Evolutionary conservation across 2,329 filamentous ascomycete genomes (phyloP), one percentile per base, ranked within the genome.

Genomic region (Fusarium acutatum): DNA sequence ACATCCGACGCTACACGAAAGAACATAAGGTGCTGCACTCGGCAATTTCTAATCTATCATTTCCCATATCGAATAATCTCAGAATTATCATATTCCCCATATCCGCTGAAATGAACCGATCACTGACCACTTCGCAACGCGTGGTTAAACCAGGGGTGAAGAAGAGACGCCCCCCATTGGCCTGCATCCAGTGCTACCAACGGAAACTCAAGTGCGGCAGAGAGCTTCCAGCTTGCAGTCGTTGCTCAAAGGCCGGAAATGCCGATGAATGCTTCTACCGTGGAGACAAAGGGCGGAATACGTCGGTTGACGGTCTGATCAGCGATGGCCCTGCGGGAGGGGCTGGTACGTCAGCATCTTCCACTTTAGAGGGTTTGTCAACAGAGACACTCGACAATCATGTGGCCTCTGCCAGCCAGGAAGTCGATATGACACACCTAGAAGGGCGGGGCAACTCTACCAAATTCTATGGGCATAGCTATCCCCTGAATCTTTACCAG

Each of bases 21-120:
- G 12, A 56, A 24, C 2, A 41, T 15, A 41, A 41, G 24, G 2
- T 30, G 8, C 20, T 11, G 7, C 14, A 6, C 22, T 56, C 35
- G 52, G 35, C 52, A 24, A 56, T 32, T 38, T 54, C 12, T n/a
- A 3, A 2, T 12, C 6, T 28, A 10, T 10, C 12, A 22, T 20
- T 17, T 22, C 5, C 2, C 15, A n/a, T n/a, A 6, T 3, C 1
- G 6, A 38, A n/a, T 6, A 2, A 0, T n/a, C 9, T 6, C 46
- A 13, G 1, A 49, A 32, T 3, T n/a, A 2, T 0, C 7, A n/a
- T 11, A 8, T 12, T n/a, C 2, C 9, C 17, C n/a, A 6, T 12
- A 14, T 7, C 24, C 20, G 20, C 12, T 18, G 26, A 5, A 32
- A 56, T 56, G 52, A 32, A 30, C 15, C 35, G 26, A 18, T 6